Conservation (phyloP, 2,329 filamentous ascomycete genomes). For the Fusarium sulawesiense region DNA sequence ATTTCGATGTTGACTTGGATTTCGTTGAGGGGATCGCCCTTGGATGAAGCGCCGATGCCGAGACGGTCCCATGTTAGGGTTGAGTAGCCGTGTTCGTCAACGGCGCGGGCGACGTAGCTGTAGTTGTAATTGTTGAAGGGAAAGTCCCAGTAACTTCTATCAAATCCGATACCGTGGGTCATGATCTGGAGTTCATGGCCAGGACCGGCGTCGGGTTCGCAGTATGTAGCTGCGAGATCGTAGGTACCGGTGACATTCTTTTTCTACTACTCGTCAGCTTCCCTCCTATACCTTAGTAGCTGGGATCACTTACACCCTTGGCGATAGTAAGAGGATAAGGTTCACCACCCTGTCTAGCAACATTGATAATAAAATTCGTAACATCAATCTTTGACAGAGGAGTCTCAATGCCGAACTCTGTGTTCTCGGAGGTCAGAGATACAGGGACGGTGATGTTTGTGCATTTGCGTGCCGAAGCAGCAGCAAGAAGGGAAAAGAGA, state of each 20-base stretch:
- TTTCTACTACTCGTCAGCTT: too few species aligned
- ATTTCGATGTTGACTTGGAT: conserved; percentile 69
- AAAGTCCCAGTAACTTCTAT: conserved; percentile 70
- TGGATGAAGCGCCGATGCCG: conserved; percentile 68
- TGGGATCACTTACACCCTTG: conserved; percentile 58
- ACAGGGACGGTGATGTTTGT: conserved; percentile 67
- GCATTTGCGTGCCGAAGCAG: conserved; percentile 54
- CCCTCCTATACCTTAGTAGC: too few species aligned
- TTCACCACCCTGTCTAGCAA: conserved; percentile 58
- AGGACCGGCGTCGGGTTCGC: conserved; percentile 62
- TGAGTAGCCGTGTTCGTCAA: conserved; percentile 66
- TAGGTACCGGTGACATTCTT: conserved; percentile 64
- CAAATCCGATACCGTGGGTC: conserved; percentile 57
- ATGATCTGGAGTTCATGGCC: conserved; percentile 53
- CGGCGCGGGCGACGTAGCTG: conserved; percentile 68
- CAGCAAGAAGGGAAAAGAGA: conserved; percentile 43
- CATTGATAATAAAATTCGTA: conserved; percentile 64
- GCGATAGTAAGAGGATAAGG: conserved; percentile 61
- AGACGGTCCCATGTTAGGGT: conserved; percentile 72
- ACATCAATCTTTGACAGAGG: conserved; percentile 66
- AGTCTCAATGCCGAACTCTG: conserved; percentile 61
- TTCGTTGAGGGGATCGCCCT: conserved; percentile 68
- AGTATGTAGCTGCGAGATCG: conserved; percentile 70
- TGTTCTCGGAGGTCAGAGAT: conserved; percentile 64
- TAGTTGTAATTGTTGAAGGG: conserved; percentile 69